phyloP scores from a whole-genome alignment of 176 grass and related monocot species.

The Cenchrus fungigraminus region DNA sequence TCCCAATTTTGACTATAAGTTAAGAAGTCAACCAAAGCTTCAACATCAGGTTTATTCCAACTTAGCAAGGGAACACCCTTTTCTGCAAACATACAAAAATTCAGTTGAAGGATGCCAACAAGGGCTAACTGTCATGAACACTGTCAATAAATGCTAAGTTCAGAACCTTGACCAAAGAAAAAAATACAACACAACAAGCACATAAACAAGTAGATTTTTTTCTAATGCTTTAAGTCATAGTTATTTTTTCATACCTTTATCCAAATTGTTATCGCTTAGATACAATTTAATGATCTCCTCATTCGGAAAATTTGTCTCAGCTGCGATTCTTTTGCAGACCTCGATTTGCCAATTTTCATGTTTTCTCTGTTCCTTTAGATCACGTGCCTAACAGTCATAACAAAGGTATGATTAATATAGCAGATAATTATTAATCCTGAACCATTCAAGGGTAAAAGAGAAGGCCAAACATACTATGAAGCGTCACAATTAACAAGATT shows the following conservation, averaged over 20 bases:
- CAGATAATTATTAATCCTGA: neutral
- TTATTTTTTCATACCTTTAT: slow-evolving; percentile 47
- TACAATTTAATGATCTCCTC: slow-evolving; percentile 87
- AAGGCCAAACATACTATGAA: neutral
- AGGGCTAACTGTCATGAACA: neutral
- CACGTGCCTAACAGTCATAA: slow-evolving; percentile 53
- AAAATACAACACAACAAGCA: neutral
- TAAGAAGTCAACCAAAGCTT: slow-evolving; percentile 82
- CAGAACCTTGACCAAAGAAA: neutral
- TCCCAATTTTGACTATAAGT: slow-evolving; percentile 75
- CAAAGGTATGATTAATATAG: slow-evolving; percentile 26
- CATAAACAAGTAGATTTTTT: neutral
- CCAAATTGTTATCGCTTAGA: slow-evolving; percentile 66
- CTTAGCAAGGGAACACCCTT: slow-evolving; percentile 47
- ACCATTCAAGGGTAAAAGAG: slow-evolving; percentile 24
- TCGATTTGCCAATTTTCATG: slow-evolving; percentile 90
- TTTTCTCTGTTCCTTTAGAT: slow-evolving; percentile 64
- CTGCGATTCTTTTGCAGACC: slow-evolving; percentile 77
- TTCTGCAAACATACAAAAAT: slow-evolving; percentile 54
- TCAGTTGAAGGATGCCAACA: neutral
- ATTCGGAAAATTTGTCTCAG: slow-evolving; percentile 84
- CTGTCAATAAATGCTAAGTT: neutral
- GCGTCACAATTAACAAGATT: slow-evolving; percentile 2
- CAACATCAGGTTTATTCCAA: slow-evolving; percentile 83
- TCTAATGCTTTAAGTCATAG: neutral